Percentiles rank a stretch among this genome's conserved stretches.
Conservation (phyloP, 768 basidiomycete genomes). For the Suillus occidentalis region DNA sequence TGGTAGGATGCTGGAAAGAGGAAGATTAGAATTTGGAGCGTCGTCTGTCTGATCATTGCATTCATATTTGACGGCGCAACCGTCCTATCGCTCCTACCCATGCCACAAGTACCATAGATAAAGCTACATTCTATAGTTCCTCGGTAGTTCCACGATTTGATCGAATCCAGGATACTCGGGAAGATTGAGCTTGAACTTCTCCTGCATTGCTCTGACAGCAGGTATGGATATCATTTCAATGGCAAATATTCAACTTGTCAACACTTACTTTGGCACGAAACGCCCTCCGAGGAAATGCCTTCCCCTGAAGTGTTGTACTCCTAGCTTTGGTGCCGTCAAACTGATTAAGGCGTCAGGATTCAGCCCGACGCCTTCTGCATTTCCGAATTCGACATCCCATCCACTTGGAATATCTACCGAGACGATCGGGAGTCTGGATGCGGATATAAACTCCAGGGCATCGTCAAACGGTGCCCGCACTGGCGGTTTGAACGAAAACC, state of each 20-base stretch:
- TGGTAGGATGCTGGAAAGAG: neutral
- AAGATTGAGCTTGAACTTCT: constrained; percentile 76
- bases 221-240: neutral
- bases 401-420: constrained; percentile 96
- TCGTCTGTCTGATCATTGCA: neutral
- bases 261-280: constrained; percentile 81
- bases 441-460: constrained; percentile 64
- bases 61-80: neutral
- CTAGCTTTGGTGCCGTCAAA: constrained; percentile 92
- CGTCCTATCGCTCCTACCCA: neutral
- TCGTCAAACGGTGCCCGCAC: constrained; percentile 85
- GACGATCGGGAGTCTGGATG: constrained; percentile 76
- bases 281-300: constrained; percentile 92
- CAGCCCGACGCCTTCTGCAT: constrained; percentile 53
- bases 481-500: constrained; percentile 95
- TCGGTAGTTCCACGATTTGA: constrained; percentile 80
- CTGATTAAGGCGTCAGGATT: constrained; percentile 82
- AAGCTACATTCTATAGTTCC: neutral
- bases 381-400: constrained; percentile 90
- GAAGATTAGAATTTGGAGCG: neutral
- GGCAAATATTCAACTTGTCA: neutral
- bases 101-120: neutral
- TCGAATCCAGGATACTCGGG: constrained; percentile 76
- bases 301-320: constrained; percentile 74
- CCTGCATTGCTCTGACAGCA: constrained; percentile 57